Evolutionary conservation across 371 early-diverging fungal genomes (phyloP), one percentile per base, ranked within the genome.

Genomic region (Apophysomyces sp.): DNA sequence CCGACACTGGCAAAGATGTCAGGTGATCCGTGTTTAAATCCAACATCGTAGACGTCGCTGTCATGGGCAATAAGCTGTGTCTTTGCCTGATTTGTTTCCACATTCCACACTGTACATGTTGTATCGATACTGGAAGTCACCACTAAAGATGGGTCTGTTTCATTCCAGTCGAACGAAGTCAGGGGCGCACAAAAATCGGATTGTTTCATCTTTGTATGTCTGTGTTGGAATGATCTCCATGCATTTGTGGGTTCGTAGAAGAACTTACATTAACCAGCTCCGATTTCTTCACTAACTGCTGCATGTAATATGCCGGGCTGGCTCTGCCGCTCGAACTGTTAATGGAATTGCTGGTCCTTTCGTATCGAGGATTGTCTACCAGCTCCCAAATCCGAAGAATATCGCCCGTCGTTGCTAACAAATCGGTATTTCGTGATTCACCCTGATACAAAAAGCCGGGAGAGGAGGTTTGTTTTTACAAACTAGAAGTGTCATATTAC

Each of bases 61-160:
- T 97, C 98, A 70, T 97, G 98, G 0, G 96, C 96, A 76, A 97
- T 97, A 52, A 97, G 81, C 68, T 96, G 96, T 9, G 98, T 95
- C 71, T 94, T 97, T 27, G 93, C 92, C 72, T 94, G 93, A 56
- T 85, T 88, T 8, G 93, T 91, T 61, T 89, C 89, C 9, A 96
- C 82, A 68, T 96, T 92, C 98, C 98, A 97, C 4, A 96, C 90
- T 0, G 97, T 95, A 73, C 98, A 97, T 15, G 98, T 97, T 0
- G 98, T 97, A 70, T 97, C 97, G 54, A 96, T 91, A 59, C 91
- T 90, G 53, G 91, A 86, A 1, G 98, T 94, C 11, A 95, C 92
- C 53, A 92, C 78, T 49, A 94, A 65, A n/a, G 84, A 77, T 11
- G 92, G 89, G 65, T 95, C 91, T 2, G 83, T 73, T 57, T 89